Percentiles rank a stretch among this genome's conserved stretches.
Conservation (phyloP, 2,329 filamentous ascomycete genomes). For the Ilyonectria destructans region DNA sequence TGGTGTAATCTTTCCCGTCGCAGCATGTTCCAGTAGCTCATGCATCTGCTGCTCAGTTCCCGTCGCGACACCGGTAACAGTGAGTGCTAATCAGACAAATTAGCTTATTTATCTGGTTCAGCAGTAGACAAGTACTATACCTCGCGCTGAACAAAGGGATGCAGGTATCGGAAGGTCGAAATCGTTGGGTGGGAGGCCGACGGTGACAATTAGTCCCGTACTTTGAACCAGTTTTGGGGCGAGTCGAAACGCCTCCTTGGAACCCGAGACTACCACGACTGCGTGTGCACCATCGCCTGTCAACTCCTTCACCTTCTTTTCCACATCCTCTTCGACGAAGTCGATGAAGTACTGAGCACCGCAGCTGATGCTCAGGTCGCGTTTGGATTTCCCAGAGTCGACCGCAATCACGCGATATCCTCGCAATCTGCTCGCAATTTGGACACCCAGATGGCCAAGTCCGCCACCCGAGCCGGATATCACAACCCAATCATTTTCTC, state of each 20-base stretch:
- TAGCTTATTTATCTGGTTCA: accelerated
- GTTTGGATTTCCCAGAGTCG: slow-evolving; percentile 46
- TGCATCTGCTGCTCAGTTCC: slow-evolving; percentile 43
- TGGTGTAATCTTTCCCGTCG: slow-evolving; percentile 22
- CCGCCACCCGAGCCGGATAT: slow-evolving; percentile 53
- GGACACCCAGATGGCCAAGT: slow-evolving; percentile 53
- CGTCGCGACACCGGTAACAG: slow-evolving; percentile 36
- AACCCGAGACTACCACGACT: slow-evolving; percentile 47
- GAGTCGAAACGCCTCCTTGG: slow-evolving; percentile 45
- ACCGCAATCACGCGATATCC: slow-evolving; percentile 49
- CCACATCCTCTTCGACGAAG: slow-evolving; percentile 42
- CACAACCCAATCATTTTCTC: slow-evolving; percentile 50
- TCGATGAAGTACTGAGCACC: slow-evolving; percentile 52
- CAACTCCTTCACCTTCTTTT: slow-evolving; percentile 41
- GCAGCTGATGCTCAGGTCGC: slow-evolving; percentile 40
- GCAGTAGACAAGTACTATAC: background rate
- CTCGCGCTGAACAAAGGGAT: slow-evolving; percentile 43
- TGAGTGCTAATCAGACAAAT: slow-evolving; percentile 29
- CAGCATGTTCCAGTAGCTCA: slow-evolving; percentile 28
- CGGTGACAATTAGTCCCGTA: slow-evolving; percentile 45
- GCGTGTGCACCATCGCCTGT: slow-evolving; percentile 50
- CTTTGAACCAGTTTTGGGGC: slow-evolving; percentile 47
- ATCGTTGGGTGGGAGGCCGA: slow-evolving; percentile 49
- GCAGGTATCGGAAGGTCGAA: slow-evolving; percentile 48
- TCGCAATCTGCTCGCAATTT: slow-evolving; percentile 47